Percentiles rank a stretch among this genome's conserved stretches.
Conservation (phyloP, 441 rosid species). For the Jatropha podagrica region DNA sequence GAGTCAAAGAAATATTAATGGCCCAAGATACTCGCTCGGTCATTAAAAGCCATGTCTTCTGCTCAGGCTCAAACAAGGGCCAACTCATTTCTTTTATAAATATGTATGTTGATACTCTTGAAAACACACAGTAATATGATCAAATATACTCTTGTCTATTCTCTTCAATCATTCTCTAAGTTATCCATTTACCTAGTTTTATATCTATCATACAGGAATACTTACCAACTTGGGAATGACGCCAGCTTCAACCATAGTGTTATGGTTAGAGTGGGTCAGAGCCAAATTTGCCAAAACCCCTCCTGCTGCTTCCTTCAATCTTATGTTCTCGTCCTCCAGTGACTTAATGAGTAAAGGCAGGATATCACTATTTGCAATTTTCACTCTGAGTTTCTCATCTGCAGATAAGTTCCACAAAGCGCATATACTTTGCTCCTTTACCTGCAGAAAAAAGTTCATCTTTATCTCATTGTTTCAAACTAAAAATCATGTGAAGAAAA, state of each 20-base stretch:
- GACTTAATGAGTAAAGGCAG: constrained; percentile 57
- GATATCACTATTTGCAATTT: constrained; percentile 54
- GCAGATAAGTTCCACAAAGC: constrained; percentile 80
- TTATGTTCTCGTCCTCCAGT: constrained; percentile 61
- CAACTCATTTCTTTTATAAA: too few relatives aligned
- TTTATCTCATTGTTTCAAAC: constrained; percentile 30
- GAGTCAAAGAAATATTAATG: too few relatives aligned
- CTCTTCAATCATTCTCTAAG: too few relatives aligned
- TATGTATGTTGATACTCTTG: too few relatives aligned
- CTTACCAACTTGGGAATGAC: constrained; percentile 78
- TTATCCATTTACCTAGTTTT: too few relatives aligned
- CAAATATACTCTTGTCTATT: too few relatives aligned
- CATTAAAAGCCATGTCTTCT: too few relatives aligned
- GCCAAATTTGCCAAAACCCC: constrained; percentile 79
- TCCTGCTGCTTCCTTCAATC: constrained; percentile 78
- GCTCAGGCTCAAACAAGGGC: too few relatives aligned
- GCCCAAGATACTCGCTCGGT: too few relatives aligned
- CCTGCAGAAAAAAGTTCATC: constrained; percentile 40
- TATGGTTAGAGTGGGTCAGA: constrained; percentile 55
- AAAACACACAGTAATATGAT: too few relatives aligned
- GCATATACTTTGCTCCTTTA: constrained; percentile 71
- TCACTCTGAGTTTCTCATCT: constrained; percentile 62
- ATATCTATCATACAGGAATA: constrained; percentile 1
- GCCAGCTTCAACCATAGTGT: constrained; percentile 68
- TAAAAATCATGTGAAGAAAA: constrained; percentile 16